phyloP scores from a whole-genome alignment of 225 moss, liverwort and hornwort species.

The Takakia lepidozioides region DNA sequence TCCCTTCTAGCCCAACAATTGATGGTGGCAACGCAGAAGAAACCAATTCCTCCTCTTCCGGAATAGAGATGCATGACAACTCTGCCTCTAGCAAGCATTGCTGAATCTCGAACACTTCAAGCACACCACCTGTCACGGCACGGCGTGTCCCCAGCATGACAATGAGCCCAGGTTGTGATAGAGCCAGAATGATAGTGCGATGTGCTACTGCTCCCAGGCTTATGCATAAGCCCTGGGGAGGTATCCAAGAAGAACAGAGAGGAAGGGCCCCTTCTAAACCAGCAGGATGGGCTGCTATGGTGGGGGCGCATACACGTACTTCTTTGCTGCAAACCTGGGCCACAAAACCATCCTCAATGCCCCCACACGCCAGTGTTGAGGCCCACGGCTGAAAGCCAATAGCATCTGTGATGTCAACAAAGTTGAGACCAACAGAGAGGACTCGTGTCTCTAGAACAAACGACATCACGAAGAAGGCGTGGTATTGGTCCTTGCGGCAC shows the following conservation, averaged over 20 bases:
- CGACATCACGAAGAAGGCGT: slow-evolving; percentile 96
- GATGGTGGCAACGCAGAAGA: slow-evolving; percentile 56
- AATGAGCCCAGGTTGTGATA: slow-evolving; percentile 86
- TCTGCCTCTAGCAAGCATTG: slow-evolving; percentile 76
- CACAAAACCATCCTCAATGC: slow-evolving; percentile 83
- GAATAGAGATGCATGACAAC: slow-evolving; percentile 92
- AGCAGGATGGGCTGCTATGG: slow-evolving; percentile 52
- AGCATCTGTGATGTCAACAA: slow-evolving; percentile 86
- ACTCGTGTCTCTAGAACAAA: slow-evolving; percentile 99
- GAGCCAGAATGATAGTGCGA: slow-evolving; percentile 68
- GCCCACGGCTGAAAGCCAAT: slow-evolving; percentile 81
- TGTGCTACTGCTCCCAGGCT: slow-evolving; percentile 91
- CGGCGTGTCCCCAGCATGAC: slow-evolving; percentile 71
- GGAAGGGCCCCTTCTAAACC: slow-evolving; percentile 52
- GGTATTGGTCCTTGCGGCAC: slow-evolving; percentile 65
- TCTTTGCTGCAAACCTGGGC: slow-evolving; percentile 90
- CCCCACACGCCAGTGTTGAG: slow-evolving; percentile 87
- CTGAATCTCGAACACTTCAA: slow-evolving; percentile 64
- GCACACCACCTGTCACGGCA: slow-evolving; percentile 17
- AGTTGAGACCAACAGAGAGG: slow-evolving; percentile 88
- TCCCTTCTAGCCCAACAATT: slow-evolving; percentile 55
- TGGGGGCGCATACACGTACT: slow-evolving; percentile 68
- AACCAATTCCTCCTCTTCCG: slow-evolving; percentile 65
- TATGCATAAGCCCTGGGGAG: slow-evolving; percentile 47
- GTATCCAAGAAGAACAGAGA: slow-evolving; percentile 69